Base-by-base conservation (phyloP, 2,329 filamentous ascomycete genomes). In the Graphiopsis chlorocephala region DNA sequence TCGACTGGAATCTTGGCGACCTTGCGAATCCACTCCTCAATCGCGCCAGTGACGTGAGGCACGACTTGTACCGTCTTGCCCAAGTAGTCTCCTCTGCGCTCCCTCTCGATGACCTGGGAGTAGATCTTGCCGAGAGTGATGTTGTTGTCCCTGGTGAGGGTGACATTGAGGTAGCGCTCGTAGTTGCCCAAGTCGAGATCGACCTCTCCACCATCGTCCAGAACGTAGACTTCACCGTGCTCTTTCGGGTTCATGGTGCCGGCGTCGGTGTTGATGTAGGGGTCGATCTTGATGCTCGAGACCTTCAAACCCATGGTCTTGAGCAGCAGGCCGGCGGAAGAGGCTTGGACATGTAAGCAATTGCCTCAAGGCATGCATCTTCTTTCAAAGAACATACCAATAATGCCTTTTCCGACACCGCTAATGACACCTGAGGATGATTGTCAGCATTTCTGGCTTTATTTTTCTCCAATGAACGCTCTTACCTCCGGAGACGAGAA, bases 81-180 rank as follows among this genome's bases (percentile, higher is more conserved):
- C 14, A 98, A 85, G 73, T 97, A 98, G 76, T 95, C 89, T 63
- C 88, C 88, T 67, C 81, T 80, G 69, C 88, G 82, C 78, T 90
- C 88, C 67, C 86, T 87, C 73, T 93, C 87, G 72, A 97, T 93
- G 62, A 97, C 93, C 72, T 90, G 87, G 74, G 92, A 85, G 80
- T 97, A 98, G 71, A 98, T 92, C 82, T 98, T 97, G 75, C 95
- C 95, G 6, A 94, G 97, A 3, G 95, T 99, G 79, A 99, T 96
- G 79, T 98, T 98, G 82, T 94, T 92, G 72, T 97, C 93, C 67
- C 89, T 84, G 10, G 88, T 92, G 67, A 98, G 84, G 63, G 89
- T 91, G 69, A 94, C 89, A 73, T 89, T 89, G 63, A 97, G 88
- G 76, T 96, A 96, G 50, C 89, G 85, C 76, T 91, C 89, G 79